These are phyloP conservation scores for Candida loeiensis DNA, from an alignment of 805 yeast genomes.

Conservation along the genomic window DNA sequence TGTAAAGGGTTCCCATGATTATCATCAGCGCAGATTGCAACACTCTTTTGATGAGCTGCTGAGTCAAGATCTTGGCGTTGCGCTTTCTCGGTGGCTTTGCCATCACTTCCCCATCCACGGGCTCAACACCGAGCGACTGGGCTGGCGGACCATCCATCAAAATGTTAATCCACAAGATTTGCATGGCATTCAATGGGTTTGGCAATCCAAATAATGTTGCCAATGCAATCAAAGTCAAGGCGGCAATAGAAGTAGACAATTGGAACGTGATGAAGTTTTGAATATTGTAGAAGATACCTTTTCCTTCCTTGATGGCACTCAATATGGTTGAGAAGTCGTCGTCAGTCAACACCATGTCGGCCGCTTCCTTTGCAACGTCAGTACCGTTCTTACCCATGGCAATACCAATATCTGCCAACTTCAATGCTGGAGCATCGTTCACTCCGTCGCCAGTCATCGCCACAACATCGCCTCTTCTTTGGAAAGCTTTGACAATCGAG, in stretches of 20 bases:
- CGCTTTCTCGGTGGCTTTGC: slow-evolving; percentile 92
- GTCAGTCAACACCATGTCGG: slow-evolving; percentile 95
- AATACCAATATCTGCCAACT: slow-evolving; percentile 93
- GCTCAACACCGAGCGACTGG: slow-evolving; percentile 94
- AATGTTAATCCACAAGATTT: slow-evolving; percentile 94
- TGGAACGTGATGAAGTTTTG: slow-evolving; percentile 95
- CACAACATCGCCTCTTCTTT: slow-evolving; percentile 87
- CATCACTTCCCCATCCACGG: slow-evolving; percentile 95
- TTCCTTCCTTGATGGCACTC: slow-evolving; percentile 82
- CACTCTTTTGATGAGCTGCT: slow-evolving; percentile 64
- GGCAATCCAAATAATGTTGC: slow-evolving; percentile 85
- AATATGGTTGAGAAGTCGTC: slow-evolving; percentile 94
- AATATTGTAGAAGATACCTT: slow-evolving; percentile 93
- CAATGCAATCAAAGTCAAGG: slow-evolving; percentile 81
- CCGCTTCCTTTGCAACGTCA: slow-evolving; percentile 97
- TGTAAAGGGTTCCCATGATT: slow-evolving; percentile 79
- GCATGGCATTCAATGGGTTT: slow-evolving; percentile 97
- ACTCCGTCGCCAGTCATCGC: slow-evolving; percentile 99
- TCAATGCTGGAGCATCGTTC: slow-evolving; percentile 97
- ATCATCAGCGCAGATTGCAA: slow-evolving; percentile 75
- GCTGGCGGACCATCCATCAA: slow-evolving; percentile 99
- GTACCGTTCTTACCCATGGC: slow-evolving; percentile 94
- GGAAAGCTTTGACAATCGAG: slow-evolving; percentile 83
- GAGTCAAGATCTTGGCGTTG: slow-evolving; percentile 77
- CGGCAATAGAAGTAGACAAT: slow-evolving; percentile 93